A percentile compares a stretch with the other conserved stretches of the same genome.
These are phyloP conservation scores for Oryza glumipatula DNA, from an alignment of 176 grass and related monocot species.

Conservation along the genomic window DNA sequence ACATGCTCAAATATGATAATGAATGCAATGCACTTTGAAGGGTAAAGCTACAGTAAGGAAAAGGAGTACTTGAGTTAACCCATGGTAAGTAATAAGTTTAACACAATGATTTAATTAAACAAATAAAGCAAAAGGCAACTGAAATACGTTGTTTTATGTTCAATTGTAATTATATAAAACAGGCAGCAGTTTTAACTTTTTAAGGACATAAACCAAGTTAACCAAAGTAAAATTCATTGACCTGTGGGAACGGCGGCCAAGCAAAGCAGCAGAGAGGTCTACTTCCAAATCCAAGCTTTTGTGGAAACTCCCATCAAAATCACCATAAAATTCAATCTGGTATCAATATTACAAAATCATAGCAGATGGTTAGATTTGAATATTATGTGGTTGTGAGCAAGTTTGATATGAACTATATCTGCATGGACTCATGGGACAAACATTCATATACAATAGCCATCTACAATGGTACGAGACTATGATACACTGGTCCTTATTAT, in stretches of 20 bases:
- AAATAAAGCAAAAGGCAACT: background rate
- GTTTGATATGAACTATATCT: background rate
- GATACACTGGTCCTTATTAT: background rate
- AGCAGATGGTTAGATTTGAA: constrained; percentile 6
- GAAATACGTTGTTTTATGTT: background rate
- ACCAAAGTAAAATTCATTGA: constrained; percentile 25
- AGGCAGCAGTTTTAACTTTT: background rate
- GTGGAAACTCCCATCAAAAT: constrained; percentile 95
- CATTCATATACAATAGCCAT: background rate
- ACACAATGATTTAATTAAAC: background rate
- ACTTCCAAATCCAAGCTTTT: constrained; percentile 91
- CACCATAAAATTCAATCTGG: constrained; percentile 97
- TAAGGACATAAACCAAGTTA: background rate
- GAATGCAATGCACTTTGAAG: background rate
- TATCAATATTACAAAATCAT: constrained; percentile 25
- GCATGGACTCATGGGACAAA: background rate
- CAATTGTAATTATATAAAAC: background rate
- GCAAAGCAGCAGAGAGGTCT: constrained; percentile 95
- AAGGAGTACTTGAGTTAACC: constrained; percentile 5
- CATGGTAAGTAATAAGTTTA: background rate
- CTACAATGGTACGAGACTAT: background rate
- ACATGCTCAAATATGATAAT: background rate
- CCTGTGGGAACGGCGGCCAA: constrained; percentile 91
- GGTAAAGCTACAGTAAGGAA: constrained; percentile 4
- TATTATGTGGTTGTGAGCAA: background rate